Conservation (phyloP, 2,329 filamentous ascomycete genomes). For the Colletotrichum kahawae region DNA sequence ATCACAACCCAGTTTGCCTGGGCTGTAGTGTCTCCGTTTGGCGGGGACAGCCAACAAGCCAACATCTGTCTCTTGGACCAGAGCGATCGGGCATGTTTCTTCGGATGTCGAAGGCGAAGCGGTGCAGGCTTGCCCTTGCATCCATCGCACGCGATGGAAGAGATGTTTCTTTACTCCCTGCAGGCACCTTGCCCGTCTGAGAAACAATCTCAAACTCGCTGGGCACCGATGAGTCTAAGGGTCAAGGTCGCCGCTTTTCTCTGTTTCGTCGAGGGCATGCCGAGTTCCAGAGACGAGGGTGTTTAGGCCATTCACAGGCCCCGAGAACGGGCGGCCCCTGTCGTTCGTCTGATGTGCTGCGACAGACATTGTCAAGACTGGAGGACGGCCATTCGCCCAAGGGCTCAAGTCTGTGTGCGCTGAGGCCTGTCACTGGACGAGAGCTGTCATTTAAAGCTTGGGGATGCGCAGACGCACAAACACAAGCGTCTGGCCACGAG, state of each 20-base stretch:
- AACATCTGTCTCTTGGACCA: neutral
- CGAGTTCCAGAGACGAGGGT: slow-evolving; percentile 15
- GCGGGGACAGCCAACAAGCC: neutral
- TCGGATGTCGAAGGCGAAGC: neutral
- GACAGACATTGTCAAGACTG: slow-evolving; percentile 17
- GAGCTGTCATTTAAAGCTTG: slow-evolving; percentile 8
- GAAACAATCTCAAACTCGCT: slow-evolving; percentile 8
- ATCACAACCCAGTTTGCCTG: neutral
- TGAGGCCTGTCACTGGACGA: slow-evolving; percentile 15
- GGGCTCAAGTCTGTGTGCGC: neutral
- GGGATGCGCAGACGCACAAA: slow-evolving; percentile 2
- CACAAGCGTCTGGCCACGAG: slow-evolving; percentile 2
- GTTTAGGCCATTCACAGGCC: slow-evolving; percentile 18
- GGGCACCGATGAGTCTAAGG: neutral
- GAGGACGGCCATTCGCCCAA: slow-evolving; percentile 2
- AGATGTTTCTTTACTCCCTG: slow-evolving; percentile 21
- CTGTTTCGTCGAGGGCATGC: slow-evolving; percentile 17
- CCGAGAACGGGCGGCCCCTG: slow-evolving; percentile 11
- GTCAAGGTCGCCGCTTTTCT: slow-evolving; percentile 1
- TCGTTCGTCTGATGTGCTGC: slow-evolving; percentile 23
- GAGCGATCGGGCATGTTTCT: neutral
- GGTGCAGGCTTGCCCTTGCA: slow-evolving; percentile 19
- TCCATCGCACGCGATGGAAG: slow-evolving; percentile 3
- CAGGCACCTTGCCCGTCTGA: slow-evolving; percentile 10
- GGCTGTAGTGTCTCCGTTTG: neutral